Evolutionary conservation across 2,329 filamentous ascomycete genomes (phyloP).

Genomic region (Trichophyton verrucosum): DNA sequence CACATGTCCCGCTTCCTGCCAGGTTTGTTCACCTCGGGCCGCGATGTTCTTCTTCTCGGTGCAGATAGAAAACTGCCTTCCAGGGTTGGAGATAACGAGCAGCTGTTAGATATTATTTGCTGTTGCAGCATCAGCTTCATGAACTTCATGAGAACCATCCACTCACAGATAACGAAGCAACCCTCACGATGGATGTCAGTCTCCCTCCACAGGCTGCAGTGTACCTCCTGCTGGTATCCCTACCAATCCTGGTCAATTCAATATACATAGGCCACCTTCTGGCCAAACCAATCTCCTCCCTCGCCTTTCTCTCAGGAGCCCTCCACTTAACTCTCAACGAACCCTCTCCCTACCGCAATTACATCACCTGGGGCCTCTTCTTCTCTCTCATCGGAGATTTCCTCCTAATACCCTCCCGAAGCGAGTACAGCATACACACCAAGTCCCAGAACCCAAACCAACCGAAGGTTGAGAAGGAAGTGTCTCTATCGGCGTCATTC

Average conservation of each 20-base stretch:
- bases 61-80: not conserved
- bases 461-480: not conserved
- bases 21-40: not conserved
- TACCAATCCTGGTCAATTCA: conserved; percentile 18
- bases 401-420: conserved; percentile 18
- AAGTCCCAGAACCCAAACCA: not conserved
- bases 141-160: not conserved
- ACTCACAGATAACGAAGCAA: not conserved
- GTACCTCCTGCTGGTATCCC: conserved; percentile 17
- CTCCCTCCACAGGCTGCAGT: conserved; percentile 16
- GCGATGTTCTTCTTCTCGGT: not conserved
- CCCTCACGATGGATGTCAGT: conserved; percentile 3
- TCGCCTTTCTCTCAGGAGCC: conserved; percentile 19
- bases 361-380: conserved; percentile 18
- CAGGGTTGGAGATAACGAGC: no score
- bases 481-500: conserved; percentile 17
- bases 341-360: conserved; percentile 14
- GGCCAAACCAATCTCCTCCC: conserved; percentile 22
- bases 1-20: not conserved
- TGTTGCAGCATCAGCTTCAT: not conserved
- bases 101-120: not conserved
- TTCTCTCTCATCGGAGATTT: conserved; percentile 20
- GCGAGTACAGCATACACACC: conserved; percentile 14
- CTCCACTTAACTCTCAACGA: conserved; percentile 12
- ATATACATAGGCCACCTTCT: conserved; percentile 18